A percentile compares a stretch with the other conserved stretches of the same genome.
These are phyloP conservation scores for Hyphodiscus sp. DNA, from an alignment of 2,329 filamentous ascomycete species.

Conservation along the genomic window DNA sequence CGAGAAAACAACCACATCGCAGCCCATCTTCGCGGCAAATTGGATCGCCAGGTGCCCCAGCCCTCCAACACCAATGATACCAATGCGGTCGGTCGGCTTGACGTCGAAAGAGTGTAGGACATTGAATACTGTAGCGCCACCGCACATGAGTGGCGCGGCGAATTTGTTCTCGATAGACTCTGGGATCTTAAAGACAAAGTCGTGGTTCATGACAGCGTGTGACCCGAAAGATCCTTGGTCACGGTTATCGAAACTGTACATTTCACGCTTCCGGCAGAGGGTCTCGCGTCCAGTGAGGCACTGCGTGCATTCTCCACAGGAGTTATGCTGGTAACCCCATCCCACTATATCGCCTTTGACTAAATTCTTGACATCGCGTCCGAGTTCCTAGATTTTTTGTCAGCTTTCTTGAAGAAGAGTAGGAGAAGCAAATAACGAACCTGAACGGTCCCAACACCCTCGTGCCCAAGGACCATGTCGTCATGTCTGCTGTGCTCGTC, in stretches of 20 bases:
- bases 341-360: slow-evolving; percentile 40
- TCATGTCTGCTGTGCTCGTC: slow-evolving; percentile 35
- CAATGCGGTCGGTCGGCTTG: slow-evolving; percentile 24
- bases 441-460: slow-evolving; percentile 42
- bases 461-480: slow-evolving; percentile 42
- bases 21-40: slow-evolving; percentile 54
- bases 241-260: slow-evolving; percentile 37
- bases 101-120: slow-evolving; percentile 20
- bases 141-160: slow-evolving; percentile 40
- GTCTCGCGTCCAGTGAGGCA: slow-evolving; percentile 39
- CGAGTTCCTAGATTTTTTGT: slow-evolving; percentile 27
- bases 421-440: slow-evolving; percentile 12
- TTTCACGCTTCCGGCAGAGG: slow-evolving; percentile 35
- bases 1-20: slow-evolving; percentile 52
- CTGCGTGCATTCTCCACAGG: slow-evolving; percentile 39
- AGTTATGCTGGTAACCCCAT: slow-evolving; percentile 38
- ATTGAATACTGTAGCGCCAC: slow-evolving; percentile 34
- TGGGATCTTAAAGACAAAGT: slow-evolving; percentile 35
- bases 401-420: background rate
- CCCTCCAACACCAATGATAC: slow-evolving; percentile 48
- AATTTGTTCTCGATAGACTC: slow-evolving; percentile 29
- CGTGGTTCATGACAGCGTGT: slow-evolving; percentile 33
- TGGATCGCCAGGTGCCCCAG: slow-evolving; percentile 56
- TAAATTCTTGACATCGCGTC: slow-evolving; percentile 34
- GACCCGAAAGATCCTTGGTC: slow-evolving; percentile 41